Evolutionary conservation across 257 asterid species (phyloP).

Genomic region (Przewalskia tangutica): DNA sequence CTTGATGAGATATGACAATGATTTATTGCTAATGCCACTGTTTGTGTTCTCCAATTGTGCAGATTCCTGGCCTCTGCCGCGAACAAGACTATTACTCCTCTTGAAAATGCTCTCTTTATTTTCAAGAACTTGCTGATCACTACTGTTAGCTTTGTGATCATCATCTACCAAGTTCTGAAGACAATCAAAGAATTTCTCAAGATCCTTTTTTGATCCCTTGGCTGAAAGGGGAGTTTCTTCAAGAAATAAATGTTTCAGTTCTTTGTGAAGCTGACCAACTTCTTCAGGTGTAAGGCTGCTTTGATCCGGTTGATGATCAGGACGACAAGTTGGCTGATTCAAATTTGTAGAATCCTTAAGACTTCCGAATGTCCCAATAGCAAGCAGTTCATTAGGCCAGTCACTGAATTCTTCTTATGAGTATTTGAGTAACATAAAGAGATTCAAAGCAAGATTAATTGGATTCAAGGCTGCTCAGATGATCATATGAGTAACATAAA

Average conservation of each 20-base stretch:
- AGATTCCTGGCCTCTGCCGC: slow-evolving; percentile 21
- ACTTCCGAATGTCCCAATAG: slow-evolving; percentile 81
- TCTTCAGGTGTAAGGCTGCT: slow-evolving; percentile 15
- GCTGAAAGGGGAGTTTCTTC: slow-evolving; percentile 2
- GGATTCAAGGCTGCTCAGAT: not conserved
- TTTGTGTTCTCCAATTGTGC: slow-evolving; percentile 11
- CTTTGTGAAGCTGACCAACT: slow-evolving; percentile 24
- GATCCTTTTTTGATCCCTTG: slow-evolving; percentile 20
- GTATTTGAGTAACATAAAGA: too few species aligned
- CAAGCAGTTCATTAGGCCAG: slow-evolving; percentile 64
- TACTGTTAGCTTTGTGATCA: not conserved
- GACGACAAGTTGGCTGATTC: not conserved
- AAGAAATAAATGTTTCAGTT: slow-evolving; percentile 15
- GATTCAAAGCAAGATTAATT: too few species aligned
- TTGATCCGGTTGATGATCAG: slow-evolving; percentile 4
- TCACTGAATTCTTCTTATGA: slow-evolving; percentile 49
- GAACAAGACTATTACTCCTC: slow-evolving; percentile 15
- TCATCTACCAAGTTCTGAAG: slow-evolving; percentile 15
- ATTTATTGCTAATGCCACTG: slow-evolving; percentile 32
- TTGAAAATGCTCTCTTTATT: slow-evolving; percentile 10
- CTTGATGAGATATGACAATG: slow-evolving; percentile 47
- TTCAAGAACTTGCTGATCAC: not conserved
- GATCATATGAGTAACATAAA: not conserved
- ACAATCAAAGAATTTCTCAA: slow-evolving; percentile 30
- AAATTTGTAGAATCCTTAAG: slow-evolving; percentile 15